Conservation (phyloP, 179 eudicot species). For the Amaranthus tricolor region DNA sequence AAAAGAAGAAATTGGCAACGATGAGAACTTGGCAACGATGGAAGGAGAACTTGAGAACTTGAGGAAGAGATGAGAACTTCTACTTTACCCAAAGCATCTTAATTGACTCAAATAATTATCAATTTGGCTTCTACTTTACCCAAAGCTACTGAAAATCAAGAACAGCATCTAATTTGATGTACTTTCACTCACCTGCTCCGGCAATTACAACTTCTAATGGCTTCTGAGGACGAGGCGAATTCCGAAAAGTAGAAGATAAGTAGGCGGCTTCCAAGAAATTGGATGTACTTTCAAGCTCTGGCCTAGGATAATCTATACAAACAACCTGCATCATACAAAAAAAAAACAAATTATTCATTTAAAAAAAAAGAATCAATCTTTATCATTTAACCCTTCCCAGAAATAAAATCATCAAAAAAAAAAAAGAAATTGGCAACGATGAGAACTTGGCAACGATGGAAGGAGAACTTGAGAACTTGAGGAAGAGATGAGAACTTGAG, state of each 20-base stretch:
- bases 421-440: no score
- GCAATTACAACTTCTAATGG: slow-evolving; percentile 83
- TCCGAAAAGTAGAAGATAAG: slow-evolving; percentile 73
- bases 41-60: no score
- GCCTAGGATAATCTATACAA: slow-evolving; percentile 94
- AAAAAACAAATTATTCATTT: slow-evolving; percentile 1
- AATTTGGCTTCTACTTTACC: no score
- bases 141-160: no score
- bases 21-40: no score
- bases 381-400: not conserved
- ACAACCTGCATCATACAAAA: slow-evolving; percentile 61
- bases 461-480: no score
- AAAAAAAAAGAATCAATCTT: not conserved
- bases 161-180: not conserved
- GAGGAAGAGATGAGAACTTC: no score
- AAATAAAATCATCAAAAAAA: not conserved
- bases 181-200: slow-evolving; percentile 70
- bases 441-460: no score
- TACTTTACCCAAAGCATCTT: no score
- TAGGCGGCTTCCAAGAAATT: slow-evolving; percentile 87
- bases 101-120: no score
- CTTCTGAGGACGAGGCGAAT: slow-evolving; percentile 68
- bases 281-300: slow-evolving; percentile 80
- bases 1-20: no score
- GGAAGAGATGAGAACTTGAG: no score